These are phyloP conservation scores for Arabis hirsuta DNA, from an alignment of 345 rosid genomes.

Conservation along the genomic window DNA sequence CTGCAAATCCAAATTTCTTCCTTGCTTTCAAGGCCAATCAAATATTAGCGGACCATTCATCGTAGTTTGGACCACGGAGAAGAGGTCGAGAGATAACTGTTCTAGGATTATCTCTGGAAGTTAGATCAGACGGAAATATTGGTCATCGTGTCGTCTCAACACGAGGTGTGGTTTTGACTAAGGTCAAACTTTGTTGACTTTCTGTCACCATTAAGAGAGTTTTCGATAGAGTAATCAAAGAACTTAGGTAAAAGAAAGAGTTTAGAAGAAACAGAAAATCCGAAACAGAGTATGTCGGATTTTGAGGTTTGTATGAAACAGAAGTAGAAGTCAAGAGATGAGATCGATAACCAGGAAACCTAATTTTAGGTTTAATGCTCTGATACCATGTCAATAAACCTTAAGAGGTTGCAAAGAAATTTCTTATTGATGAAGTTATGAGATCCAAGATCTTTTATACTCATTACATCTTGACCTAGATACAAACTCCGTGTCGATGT, in stretches of 20 bases:
- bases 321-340: too few species aligned
- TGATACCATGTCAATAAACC: background rate
- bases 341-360: background rate
- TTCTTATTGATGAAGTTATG: too few species aligned
- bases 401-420: background rate
- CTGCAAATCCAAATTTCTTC: background rate
- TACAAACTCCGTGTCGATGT: too few species aligned
- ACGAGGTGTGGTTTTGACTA: too few species aligned
- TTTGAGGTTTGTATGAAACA: too few species aligned
- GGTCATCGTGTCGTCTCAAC: too few species aligned
- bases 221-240: background rate
- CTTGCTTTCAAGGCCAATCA: background rate
- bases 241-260: background rate
- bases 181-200: too few species aligned
- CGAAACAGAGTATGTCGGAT: too few species aligned
- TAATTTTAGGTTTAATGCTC: background rate
- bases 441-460: too few species aligned
- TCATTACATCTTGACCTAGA: too few species aligned
- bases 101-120: background rate
- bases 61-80: background rate
- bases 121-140: background rate
- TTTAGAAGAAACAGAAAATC: background rate
- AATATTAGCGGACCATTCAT: background rate
- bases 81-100: background rate
- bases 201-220: too few species aligned